A percentile compares a stretch with the other conserved stretches of the same genome.
Conservation (phyloP, 306 rosid genomes). For the Herpetospermum pedunculosum region DNA sequence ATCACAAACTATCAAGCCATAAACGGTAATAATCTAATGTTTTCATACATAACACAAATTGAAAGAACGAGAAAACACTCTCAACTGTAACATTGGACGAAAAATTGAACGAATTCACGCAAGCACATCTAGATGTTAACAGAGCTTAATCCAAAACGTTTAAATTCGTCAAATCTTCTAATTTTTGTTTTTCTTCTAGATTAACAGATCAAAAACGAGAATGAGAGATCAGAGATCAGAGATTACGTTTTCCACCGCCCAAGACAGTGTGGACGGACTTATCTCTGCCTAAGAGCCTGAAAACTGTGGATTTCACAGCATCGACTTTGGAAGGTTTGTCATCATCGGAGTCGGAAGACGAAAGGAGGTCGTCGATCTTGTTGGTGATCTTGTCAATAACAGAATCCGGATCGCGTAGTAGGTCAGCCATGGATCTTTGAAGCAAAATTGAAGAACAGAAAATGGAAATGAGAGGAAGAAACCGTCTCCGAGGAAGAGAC, state of each 20-base stretch:
- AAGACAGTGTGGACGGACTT: constrained; percentile 65
- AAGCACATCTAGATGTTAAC: background rate
- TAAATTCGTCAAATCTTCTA: background rate
- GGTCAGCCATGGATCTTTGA: constrained; percentile 29
- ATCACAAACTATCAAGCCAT: background rate
- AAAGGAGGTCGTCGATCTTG: constrained; percentile 29
- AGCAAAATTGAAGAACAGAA: background rate
- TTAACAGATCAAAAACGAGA: constrained; percentile 9
- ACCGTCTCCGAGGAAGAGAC: constrained; percentile 1
- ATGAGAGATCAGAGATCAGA: background rate
- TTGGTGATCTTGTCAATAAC: constrained; percentile 28
- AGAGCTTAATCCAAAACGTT: too few species aligned
- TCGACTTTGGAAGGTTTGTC: constrained; percentile 12
- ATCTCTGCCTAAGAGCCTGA: constrained; percentile 73
- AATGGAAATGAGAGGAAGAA: background rate
- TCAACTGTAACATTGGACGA: background rate
- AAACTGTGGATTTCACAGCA: constrained; percentile 21
- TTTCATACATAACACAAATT: background rate
- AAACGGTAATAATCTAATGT: background rate
- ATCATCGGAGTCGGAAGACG: constrained; percentile 32
- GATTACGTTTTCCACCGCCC: constrained; percentile 70
- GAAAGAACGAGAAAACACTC: too few species aligned
- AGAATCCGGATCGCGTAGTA: constrained; percentile 22
- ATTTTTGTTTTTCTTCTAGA: constrained; percentile 11
- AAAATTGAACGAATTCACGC: background rate